phyloP scores from a whole-genome alignment of 169 alveolate species.

The Sarcocystis neurona region DNA sequence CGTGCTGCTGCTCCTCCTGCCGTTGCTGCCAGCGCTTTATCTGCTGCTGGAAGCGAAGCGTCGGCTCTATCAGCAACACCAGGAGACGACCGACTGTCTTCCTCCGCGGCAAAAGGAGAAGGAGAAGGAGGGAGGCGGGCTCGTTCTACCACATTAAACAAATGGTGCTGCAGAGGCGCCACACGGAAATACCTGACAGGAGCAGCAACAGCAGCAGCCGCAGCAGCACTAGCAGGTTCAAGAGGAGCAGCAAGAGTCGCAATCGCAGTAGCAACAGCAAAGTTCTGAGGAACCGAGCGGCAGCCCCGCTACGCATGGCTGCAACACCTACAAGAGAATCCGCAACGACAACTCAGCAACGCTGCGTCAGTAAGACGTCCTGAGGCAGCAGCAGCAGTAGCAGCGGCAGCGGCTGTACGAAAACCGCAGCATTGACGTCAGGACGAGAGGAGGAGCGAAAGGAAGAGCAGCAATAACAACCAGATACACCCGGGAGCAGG shows the following conservation, averaged over 20 bases:
- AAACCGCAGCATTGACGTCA: neutral
- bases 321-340: neutral
- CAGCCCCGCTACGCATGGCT: neutral
- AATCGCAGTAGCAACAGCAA: neutral
- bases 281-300: no score
- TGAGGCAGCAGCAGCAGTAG: conserved; percentile 25
- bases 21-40: neutral
- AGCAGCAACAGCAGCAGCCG: conserved; percentile 6
- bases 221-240: neutral
- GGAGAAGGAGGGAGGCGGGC: conserved; percentile 79
- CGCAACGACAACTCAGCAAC: neutral
- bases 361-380: neutral
- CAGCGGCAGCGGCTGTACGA: conserved; percentile 25
- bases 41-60: neutral
- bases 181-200: conserved; percentile 72
- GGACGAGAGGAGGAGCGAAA: neutral
- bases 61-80: neutral
- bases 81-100: neutral
- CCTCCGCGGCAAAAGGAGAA: conserved; percentile 65
- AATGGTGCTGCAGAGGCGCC: conserved; percentile 69
- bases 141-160: conserved; percentile 29
- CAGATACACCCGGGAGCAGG: no score
- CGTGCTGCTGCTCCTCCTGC: neutral
- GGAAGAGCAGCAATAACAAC: no score
- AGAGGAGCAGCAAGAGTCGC: neutral